Evolutionary conservation across 2,329 filamentous ascomycete species (phyloP).

Genomic region (Paecilomyces fulvus): DNA sequence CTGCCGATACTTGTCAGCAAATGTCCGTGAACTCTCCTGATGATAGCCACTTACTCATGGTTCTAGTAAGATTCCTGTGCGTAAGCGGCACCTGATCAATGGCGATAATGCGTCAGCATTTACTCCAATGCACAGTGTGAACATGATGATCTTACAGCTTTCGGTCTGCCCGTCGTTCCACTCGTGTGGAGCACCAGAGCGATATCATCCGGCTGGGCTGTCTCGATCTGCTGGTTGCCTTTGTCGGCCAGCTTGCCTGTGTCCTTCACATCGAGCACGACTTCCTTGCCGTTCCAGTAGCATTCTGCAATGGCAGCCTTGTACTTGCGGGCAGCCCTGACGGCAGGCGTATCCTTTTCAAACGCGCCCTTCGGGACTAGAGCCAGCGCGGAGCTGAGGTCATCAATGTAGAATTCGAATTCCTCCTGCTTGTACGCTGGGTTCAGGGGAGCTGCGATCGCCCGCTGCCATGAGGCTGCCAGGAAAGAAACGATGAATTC

Average conservation of each 20-base stretch:
- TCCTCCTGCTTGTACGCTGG: slow-evolving; percentile 82
- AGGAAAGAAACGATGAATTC: slow-evolving; percentile 84
- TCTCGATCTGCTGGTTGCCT: slow-evolving; percentile 39
- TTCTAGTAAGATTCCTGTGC: slow-evolving; percentile 70
- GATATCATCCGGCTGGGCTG: slow-evolving; percentile 65
- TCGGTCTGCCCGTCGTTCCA: slow-evolving; percentile 76
- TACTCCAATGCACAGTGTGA: not conserved
- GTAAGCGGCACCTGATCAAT: slow-evolving; percentile 59
- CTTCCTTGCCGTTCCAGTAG: slow-evolving; percentile 65
- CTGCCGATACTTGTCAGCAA: slow-evolving; percentile 24
- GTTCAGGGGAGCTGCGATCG: slow-evolving; percentile 77
- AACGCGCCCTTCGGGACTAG: slow-evolving; percentile 67
- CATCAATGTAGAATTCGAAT: slow-evolving; percentile 87
- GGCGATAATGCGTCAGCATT: slow-evolving; percentile 4
- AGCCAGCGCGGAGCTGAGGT: slow-evolving; percentile 70
- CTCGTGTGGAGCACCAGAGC: slow-evolving; percentile 77
- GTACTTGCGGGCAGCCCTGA: slow-evolving; percentile 69
- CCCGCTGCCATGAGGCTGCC: slow-evolving; percentile 76
- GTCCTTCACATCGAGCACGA: slow-evolving; percentile 72
- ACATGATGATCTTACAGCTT: slow-evolving; percentile 52
- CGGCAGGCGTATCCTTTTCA: slow-evolving; percentile 58
- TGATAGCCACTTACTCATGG: slow-evolving; percentile 55
- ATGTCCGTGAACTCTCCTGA: not conserved
- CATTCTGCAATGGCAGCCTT: slow-evolving; percentile 79
- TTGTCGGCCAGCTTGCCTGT: slow-evolving; percentile 55